Percentiles rank a stretch among this genome's conserved stretches.
Evolutionary conservation across 2,329 filamentous ascomycete genomes (phyloP).

Genomic region (Exophiala sp.): DNA sequence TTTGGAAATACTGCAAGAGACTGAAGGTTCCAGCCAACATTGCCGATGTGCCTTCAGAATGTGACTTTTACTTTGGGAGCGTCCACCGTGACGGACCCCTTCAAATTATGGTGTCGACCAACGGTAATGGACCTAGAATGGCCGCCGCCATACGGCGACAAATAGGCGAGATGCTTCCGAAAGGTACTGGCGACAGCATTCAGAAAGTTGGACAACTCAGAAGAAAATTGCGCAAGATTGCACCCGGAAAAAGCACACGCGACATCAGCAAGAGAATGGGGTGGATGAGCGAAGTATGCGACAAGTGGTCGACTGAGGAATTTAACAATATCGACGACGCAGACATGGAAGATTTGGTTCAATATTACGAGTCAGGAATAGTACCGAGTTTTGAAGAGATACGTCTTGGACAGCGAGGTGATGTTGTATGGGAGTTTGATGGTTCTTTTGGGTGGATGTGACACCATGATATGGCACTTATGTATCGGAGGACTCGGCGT

Average conservation of each 20-base stretch:
- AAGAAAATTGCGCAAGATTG: conserved; percentile 71
- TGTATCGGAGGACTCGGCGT: background rate
- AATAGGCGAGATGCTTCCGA: conserved; percentile 73
- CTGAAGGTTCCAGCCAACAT: conserved; percentile 85
- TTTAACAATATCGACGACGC: conserved; percentile 76
- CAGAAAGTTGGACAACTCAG: conserved; percentile 77
- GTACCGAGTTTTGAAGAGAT: conserved; percentile 39
- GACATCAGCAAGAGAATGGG: conserved; percentile 32
- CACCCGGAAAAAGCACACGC: conserved; percentile 50
- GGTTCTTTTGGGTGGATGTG: conserved; percentile 28
- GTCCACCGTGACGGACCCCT: conserved; percentile 91
- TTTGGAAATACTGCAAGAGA: conserved; percentile 93
- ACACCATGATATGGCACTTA: background rate
- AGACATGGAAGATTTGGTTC: conserved; percentile 79
- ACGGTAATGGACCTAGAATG: conserved; percentile 89
- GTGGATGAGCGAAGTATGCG: conserved; percentile 90
- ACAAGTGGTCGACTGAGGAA: conserved; percentile 79
- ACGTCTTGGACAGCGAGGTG: conserved; percentile 25
- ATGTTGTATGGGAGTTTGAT: conserved; percentile 29
- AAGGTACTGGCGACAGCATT: conserved; percentile 80
- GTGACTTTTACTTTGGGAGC: conserved; percentile 98
- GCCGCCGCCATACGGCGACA: conserved; percentile 80
- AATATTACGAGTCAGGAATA: conserved; percentile 58
- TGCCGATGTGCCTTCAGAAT: conserved; percentile 92
- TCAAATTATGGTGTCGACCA: conserved; percentile 98